Evolutionary conservation across 768 basidiomycete species (phyloP), one percentile per base, ranked within the genome.

Genomic region (Gautieria morchelliformis): DNA sequence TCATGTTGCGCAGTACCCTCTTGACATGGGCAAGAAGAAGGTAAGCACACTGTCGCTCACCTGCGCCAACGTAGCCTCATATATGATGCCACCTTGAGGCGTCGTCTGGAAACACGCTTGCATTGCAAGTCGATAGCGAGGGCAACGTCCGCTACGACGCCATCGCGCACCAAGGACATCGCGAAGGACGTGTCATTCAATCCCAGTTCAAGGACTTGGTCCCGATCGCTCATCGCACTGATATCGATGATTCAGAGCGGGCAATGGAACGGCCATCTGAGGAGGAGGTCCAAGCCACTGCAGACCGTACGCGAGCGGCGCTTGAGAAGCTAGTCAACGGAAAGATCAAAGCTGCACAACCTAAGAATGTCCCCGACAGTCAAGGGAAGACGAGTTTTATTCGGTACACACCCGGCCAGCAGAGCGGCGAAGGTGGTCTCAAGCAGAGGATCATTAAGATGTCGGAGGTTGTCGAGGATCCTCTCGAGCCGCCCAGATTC

Each of bases 391-490:
- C 93, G 0, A 76, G 83, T 9, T 99, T 92, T 70, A 91, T 99
- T 61, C 87, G 96, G 15, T 99, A 99, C 68, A 99, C 96, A 14
- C 94, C 95, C 8, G 93, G 92, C 9, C 91, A 93, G 65, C 90
- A 93, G 68, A 79, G 78, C 62, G 82, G 82, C 40, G 75, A 75
- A 32, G 71, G 67, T 8, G 87, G 82, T 5, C 68, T 93, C 65
- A 89, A 94, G 69, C 96, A 99, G 69, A 76, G 95, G 56, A 97
- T 99, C 64, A 98, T 99, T 72, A 99, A 99, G 71, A 97, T 99
- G 94, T 84, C 93, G 10, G 93, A 95, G 62, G 89, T 98, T 11
- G 91, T 93, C 5, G 96, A 99, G 71, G 96, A 99, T 69, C 96
- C 96, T 1, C 69, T 99, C 61, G 96, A 98, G 67, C 96, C 96